Evolutionary conservation across 352 stramenopile genomes (phyloP).

Genomic region (Pythium aphanidermatum): DNA sequence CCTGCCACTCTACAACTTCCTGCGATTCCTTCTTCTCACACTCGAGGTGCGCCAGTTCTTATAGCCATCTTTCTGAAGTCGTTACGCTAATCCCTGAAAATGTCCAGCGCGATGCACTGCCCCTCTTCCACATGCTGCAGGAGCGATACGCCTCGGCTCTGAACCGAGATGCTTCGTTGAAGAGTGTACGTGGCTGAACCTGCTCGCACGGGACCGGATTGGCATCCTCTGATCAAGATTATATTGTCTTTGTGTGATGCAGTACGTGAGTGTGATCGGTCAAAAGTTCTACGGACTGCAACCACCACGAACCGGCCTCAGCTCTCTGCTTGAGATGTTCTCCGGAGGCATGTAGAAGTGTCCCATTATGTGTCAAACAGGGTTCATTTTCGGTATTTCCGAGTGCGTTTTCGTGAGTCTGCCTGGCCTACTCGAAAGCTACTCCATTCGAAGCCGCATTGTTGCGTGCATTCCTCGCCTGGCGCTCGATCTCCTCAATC

Average conservation of each 20-base stretch:
- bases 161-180: constrained; percentile 63
- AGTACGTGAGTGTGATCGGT: constrained; percentile 83
- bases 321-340: constrained; percentile 83
- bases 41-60: constrained; percentile 48
- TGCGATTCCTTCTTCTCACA: constrained; percentile 78
- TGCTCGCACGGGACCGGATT: no score
- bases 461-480: constrained; percentile 34
- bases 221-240: no score
- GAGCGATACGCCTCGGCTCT: constrained; percentile 74
- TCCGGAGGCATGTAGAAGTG: constrained; percentile 66
- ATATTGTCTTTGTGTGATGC: constrained; percentile 6
- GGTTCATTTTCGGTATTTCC: no score
- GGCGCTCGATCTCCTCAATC: constrained; percentile 83
- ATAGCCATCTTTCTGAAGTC: not conserved
- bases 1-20: constrained; percentile 79
- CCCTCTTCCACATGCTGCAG: constrained; percentile 84
- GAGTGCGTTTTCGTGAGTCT: no score
- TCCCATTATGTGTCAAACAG: no score
- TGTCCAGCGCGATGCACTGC: constrained; percentile 66
- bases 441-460: constrained; percentile 3
- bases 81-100: not conserved
- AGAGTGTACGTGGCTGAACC: constrained; percentile 48
- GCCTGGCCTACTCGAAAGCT: not conserved
- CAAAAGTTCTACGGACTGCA: constrained; percentile 86
- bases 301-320: constrained; percentile 66